phyloP scores from a whole-genome alignment of 169 alveolate species.

The Babesia bigemina region DNA sequence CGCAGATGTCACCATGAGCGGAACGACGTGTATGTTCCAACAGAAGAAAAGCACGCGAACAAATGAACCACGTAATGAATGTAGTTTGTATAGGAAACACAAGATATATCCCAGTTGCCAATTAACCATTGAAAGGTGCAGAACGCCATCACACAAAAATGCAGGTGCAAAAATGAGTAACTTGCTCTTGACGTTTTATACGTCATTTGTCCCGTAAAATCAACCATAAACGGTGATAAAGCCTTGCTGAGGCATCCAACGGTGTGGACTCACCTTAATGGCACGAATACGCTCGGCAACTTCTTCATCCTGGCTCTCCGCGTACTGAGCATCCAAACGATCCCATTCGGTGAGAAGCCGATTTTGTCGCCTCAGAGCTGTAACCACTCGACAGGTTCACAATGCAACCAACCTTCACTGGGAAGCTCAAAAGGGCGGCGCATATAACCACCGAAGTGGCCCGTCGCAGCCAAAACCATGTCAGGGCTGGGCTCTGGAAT shows the following conservation, averaged over 20 bases:
- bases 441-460: conserved; percentile 72
- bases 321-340: conserved; percentile 53
- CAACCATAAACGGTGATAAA: no score
- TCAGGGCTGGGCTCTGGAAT: conserved; percentile 76
- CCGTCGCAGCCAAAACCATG: conserved; percentile 72
- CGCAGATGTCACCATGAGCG: background rate
- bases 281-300: conserved; percentile 36
- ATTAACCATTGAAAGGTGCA: no score
- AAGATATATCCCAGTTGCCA: no score
- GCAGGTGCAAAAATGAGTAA: no score
- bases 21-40: background rate
- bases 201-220: no score
- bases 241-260: no score
- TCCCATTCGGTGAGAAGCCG: conserved; percentile 64
- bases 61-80: background rate
- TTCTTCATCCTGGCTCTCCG: conserved; percentile 22
- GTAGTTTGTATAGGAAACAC: background rate
- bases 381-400: background rate
- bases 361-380: conserved; percentile 52
- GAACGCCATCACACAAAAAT: no score
- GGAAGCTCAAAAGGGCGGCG: conserved; percentile 12
- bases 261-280: conserved; percentile 37
- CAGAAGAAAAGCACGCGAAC: background rate
- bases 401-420: conserved; percentile 10
- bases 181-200: no score